phyloP scores from a whole-genome alignment of 2,329 filamentous ascomycete genomes.

The Arachnomyces sp. region DNA sequence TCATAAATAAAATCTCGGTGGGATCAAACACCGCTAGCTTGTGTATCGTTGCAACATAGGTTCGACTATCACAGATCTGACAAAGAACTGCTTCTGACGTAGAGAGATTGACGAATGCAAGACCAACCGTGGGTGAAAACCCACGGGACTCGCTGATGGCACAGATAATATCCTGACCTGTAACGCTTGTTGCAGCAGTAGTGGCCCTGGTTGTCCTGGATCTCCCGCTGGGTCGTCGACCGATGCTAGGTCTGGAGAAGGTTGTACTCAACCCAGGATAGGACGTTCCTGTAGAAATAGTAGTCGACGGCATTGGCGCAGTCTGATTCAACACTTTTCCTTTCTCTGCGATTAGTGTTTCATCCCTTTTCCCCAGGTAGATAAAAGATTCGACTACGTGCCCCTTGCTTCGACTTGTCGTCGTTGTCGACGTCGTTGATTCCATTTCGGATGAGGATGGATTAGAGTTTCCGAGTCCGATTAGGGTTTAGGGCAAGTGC shows the following conservation, averaged over 20 bases:
- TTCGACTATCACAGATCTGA: conserved; percentile 88
- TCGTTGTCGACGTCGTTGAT: no score
- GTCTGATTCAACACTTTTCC: no score
- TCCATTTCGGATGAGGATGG: no score
- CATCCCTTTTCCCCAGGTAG: no score
- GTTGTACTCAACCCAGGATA: conserved; percentile 9
- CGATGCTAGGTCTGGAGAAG: conserved; percentile 12
- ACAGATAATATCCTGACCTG: conserved; percentile 70
- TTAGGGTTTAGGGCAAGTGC: not conserved
- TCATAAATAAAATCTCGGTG: conserved; percentile 69
- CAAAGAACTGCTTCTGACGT: conserved; percentile 79
- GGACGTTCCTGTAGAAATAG: conserved; percentile 1
- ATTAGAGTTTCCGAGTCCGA: no score
- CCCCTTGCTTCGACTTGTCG: no score
- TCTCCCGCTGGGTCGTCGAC: conserved; percentile 35
- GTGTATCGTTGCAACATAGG: conserved; percentile 79
- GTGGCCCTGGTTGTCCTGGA: conserved; percentile 42
- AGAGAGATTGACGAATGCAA: conserved; percentile 80
- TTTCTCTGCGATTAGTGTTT: no score
- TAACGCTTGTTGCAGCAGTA: conserved; percentile 51
- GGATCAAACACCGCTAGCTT: conserved; percentile 78
- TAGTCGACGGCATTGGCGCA: conserved; percentile 2
- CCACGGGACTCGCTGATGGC: conserved; percentile 83
- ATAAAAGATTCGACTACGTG: no score
- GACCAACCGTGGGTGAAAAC: conserved; percentile 72